A percentile compares a stretch with the other conserved stretches of the same genome.
These are phyloP conservation scores for Trypanosomatidae sp. DNA, from an alignment of 208 protist species.

Conservation along the genomic window DNA sequence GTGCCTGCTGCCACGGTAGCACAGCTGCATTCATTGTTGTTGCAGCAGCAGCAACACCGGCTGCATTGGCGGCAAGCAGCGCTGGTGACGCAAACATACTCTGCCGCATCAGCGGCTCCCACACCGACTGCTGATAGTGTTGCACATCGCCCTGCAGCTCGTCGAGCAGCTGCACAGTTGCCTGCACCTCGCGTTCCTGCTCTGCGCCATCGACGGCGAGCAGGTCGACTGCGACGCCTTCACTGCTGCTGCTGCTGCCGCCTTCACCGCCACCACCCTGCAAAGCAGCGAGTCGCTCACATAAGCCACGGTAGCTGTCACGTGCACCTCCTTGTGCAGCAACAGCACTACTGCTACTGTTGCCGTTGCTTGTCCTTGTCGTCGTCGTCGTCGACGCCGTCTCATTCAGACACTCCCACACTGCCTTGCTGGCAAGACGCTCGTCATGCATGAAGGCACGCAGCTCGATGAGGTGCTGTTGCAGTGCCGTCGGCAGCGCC, in stretches of 20 bases:
- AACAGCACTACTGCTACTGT: neutral
- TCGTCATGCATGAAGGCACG: constrained; percentile 62
- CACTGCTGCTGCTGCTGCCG: constrained; percentile 5
- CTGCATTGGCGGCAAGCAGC: no score
- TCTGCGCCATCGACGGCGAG: constrained; percentile 47
- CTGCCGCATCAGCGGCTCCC: constrained; percentile 49
- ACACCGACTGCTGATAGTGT: constrained; percentile 40
- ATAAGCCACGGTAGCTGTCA: constrained; percentile 16
- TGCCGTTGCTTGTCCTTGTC: neutral
- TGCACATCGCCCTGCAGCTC: constrained; percentile 32
- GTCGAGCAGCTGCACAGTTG: constrained; percentile 27
- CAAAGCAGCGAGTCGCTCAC: constrained; percentile 10
- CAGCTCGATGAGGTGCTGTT: constrained; percentile 66
- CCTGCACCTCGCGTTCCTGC: constrained; percentile 31
- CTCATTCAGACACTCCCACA: constrained; percentile 49
- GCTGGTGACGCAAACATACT: no score
- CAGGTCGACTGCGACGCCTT: constrained; percentile 25
- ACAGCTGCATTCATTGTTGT: no score
- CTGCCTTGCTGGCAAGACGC: constrained; percentile 25
- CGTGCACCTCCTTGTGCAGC: no score
- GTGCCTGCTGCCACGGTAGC: no score
- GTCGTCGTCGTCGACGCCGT: neutral
- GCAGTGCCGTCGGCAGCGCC: constrained; percentile 38
- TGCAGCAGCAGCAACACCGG: no score
- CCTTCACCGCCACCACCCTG: constrained; percentile 13